phyloP scores from a whole-genome alignment of 2,329 filamentous ascomycete genomes.

The Rhynchosporium secalis region DNA sequence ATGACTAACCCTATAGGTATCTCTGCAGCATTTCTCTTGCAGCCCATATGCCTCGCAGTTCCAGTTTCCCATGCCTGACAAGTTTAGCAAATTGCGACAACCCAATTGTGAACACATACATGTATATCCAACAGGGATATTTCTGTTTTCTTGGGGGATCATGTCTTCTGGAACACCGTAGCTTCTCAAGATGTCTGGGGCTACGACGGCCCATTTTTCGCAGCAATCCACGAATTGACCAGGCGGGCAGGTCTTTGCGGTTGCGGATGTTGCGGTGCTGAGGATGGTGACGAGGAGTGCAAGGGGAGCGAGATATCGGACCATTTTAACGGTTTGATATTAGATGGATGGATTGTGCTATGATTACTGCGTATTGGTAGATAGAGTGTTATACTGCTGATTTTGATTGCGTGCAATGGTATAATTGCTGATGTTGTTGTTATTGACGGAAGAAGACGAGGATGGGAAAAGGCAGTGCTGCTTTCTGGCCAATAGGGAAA shows the following conservation, averaged over 20 bases:
- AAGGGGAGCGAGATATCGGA: background rate
- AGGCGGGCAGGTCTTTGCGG: background rate
- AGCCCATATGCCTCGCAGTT: background rate
- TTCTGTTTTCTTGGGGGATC: background rate
- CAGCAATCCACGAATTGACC: constrained; percentile 2
- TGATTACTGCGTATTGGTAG: too few species aligned
- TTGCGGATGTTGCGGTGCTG: background rate
- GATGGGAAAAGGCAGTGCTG: too few species aligned
- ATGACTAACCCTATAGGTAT: background rate
- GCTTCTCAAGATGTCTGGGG: background rate
- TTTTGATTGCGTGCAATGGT: too few species aligned
- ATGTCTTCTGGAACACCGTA: background rate
- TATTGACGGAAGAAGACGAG: too few species aligned
- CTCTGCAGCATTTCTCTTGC: background rate
- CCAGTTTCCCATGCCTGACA: background rate
- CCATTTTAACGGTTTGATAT: background rate
- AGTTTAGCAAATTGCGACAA: background rate
- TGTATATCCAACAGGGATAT: background rate
- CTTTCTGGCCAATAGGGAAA: too few species aligned
- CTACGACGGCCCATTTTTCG: background rate
- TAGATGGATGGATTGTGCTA: too few species aligned
- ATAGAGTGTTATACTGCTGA: too few species aligned
- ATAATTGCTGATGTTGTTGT: too few species aligned
- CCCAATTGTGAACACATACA: background rate
- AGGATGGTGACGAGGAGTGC: background rate